A percentile compares a stretch with the other conserved stretches of the same genome.
Conservation (phyloP, 208 protist species). For the Phytomonas francai region DNA sequence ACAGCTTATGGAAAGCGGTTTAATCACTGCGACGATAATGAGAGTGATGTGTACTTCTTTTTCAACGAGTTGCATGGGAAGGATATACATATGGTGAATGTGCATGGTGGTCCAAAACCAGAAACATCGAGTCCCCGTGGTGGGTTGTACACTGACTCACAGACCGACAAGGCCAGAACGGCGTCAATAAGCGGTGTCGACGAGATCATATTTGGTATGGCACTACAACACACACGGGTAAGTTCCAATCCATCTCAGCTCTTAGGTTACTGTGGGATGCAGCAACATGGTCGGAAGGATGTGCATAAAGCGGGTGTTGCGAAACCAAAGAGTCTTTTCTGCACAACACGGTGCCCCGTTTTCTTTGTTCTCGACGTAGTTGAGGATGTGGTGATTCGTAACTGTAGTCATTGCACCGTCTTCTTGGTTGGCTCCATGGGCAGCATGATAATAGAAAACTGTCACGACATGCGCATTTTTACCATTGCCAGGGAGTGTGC, state of each 20-base stretch:
- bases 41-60: slow-evolving; percentile 29
- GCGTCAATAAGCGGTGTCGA: not conserved
- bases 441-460: slow-evolving; percentile 36
- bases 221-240: not conserved
- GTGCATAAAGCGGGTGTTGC: not conserved
- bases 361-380: slow-evolving; percentile 66
- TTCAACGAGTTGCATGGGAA: slow-evolving; percentile 43
- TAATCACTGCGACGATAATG: slow-evolving; percentile 40
- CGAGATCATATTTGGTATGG: not conserved
- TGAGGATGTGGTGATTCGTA: slow-evolving; percentile 46
- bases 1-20: slow-evolving; percentile 35
- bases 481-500: slow-evolving; percentile 37
- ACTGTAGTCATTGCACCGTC: slow-evolving; percentile 68
- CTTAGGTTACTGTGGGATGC: not conserved
- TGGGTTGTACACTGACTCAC: not conserved
- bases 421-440: slow-evolving; percentile 46
- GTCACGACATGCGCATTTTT: slow-evolving; percentile 43
- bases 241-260: not conserved
- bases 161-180: not conserved
- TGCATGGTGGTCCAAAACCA: slow-evolving; percentile 26
- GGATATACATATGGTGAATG: slow-evolving; percentile 40
- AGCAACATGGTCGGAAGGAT: not conserved
- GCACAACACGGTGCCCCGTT: slow-evolving; percentile 22
- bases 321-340: not conserved
- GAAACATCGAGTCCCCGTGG: slow-evolving; percentile 3